These are phyloP conservation scores for Penicillium carneum DNA, from an alignment of 2,329 filamentous ascomycete species.

Conservation along the genomic window DNA sequence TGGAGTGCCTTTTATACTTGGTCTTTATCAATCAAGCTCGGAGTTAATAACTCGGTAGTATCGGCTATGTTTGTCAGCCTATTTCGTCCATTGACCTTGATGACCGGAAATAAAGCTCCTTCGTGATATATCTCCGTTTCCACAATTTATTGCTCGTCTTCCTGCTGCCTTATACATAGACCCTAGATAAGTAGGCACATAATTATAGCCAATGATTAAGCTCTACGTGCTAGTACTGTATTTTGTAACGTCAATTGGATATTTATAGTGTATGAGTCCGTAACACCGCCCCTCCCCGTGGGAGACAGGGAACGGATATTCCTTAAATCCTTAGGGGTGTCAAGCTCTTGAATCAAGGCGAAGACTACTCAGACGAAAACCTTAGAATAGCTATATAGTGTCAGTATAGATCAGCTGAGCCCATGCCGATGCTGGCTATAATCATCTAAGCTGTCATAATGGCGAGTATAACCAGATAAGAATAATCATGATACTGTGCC, in stretches of 20 bases:
- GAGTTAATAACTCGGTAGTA: slow-evolving; percentile 2
- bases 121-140: not conserved
- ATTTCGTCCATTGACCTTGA: not conserved
- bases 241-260: not conserved
- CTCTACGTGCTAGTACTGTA: not conserved
- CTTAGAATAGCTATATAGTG: not conserved
- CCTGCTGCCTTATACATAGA: not conserved
- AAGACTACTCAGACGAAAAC: no score
- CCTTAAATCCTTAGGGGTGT: not conserved
- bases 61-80: fast-evolving
- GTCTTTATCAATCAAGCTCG: not conserved
- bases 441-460: not conserved
- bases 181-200: not conserved
- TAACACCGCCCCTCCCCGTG: not conserved
- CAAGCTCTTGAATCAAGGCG: no score
- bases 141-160: not conserved
- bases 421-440: not conserved
- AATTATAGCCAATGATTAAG: not conserved
- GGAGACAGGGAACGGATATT: no score
- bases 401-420: not conserved
- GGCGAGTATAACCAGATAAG: not conserved
- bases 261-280: no score
- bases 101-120: not conserved
- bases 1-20: slow-evolving; percentile 4
- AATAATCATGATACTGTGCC: not conserved